Evolutionary conservation across 2,329 filamentous ascomycete genomes (phyloP).

Genomic region (Emergomyces africanus): DNA sequence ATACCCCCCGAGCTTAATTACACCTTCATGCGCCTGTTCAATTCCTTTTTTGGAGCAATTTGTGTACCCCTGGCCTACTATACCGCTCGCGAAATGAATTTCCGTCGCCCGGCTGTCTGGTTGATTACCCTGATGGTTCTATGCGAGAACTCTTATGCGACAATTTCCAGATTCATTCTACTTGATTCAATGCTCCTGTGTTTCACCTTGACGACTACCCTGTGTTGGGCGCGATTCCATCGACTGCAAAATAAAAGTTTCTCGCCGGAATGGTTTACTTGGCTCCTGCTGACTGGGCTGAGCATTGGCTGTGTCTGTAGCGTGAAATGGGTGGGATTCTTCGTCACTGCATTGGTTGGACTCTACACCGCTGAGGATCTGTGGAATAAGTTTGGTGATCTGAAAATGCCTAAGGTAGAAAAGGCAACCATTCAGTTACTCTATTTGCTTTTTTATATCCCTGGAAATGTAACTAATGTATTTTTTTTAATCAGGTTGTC

Average conservation of each 20-base stretch:
- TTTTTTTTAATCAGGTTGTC: conserved; percentile 38
- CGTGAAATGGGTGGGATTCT: conserved; percentile 96
- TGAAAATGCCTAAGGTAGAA: conserved; percentile 70
- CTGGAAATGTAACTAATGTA: conserved; percentile 12
- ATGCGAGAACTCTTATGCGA: conserved; percentile 98
- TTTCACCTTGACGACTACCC: conserved; percentile 93
- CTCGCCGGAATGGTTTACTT: conserved; percentile 81
- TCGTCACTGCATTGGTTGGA: conserved; percentile 87
- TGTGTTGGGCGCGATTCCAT: conserved; percentile 97
- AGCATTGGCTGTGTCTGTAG: conserved; percentile 98
- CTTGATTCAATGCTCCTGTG: conserved; percentile 98
- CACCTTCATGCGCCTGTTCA: conserved; percentile 97
- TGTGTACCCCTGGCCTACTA: conserved; percentile 92
- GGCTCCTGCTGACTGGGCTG: conserved; percentile 84
- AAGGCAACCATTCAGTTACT: background rate
- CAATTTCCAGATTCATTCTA: conserved; percentile 95
- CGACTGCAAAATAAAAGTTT: conserved; percentile 75
- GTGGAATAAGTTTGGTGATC: conserved; percentile 94
- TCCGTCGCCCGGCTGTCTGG: conserved; percentile 82
- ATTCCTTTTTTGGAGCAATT: conserved; percentile 82
- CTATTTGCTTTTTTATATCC: background rate
- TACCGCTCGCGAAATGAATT: conserved; percentile 80
- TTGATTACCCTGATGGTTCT: conserved; percentile 92
- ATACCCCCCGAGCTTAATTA: conserved; percentile 93
- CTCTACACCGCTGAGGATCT: conserved; percentile 93